These are phyloP conservation scores for Hygrocybe coccinea DNA, from an alignment of 768 basidiomycete species.

Conservation along the genomic window DNA sequence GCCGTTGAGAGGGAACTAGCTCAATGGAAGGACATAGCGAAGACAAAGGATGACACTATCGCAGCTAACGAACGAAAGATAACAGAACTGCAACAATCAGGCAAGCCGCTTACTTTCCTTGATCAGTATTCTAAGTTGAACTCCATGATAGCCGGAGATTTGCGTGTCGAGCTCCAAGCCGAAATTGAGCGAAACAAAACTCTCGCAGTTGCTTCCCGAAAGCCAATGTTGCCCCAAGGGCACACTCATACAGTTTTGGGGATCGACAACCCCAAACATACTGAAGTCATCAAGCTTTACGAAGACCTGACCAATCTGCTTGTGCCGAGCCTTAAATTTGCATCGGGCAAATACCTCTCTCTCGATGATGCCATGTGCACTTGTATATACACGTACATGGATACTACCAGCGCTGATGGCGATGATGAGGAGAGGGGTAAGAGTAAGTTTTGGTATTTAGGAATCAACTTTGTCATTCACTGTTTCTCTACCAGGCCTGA, in stretches of 20 bases:
- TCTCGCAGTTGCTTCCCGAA: constrained; percentile 40
- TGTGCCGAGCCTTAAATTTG: constrained; percentile 53
- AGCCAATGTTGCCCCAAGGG: constrained; percentile 31
- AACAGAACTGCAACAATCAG: constrained; percentile 39
- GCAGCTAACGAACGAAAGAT: constrained; percentile 45
- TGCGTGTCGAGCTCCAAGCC: constrained; percentile 51
- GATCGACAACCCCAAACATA: constrained; percentile 53
- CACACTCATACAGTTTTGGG: constrained; percentile 31
- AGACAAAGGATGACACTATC: constrained; percentile 40
- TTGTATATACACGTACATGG: constrained; percentile 61
- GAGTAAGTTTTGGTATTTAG: background rate
- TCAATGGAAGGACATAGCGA: constrained; percentile 39
- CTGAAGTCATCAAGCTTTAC: constrained; percentile 65
- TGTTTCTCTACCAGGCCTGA: constrained; percentile 42
- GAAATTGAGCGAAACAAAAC: constrained; percentile 56
- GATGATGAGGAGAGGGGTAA: constrained; percentile 12
- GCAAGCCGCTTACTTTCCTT: constrained; percentile 34
- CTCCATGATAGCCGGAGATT: constrained; percentile 41
- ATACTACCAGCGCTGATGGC: constrained; percentile 22
- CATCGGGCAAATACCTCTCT: constrained; percentile 30
- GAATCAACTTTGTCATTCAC: background rate
- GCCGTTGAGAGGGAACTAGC: constrained; percentile 44
- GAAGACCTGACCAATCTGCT: constrained; percentile 83
- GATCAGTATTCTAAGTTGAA: constrained; percentile 1
- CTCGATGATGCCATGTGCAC: constrained; percentile 58